Conservation (phyloP, 257 asterid genomes). For the Osmanthus fragrans region DNA sequence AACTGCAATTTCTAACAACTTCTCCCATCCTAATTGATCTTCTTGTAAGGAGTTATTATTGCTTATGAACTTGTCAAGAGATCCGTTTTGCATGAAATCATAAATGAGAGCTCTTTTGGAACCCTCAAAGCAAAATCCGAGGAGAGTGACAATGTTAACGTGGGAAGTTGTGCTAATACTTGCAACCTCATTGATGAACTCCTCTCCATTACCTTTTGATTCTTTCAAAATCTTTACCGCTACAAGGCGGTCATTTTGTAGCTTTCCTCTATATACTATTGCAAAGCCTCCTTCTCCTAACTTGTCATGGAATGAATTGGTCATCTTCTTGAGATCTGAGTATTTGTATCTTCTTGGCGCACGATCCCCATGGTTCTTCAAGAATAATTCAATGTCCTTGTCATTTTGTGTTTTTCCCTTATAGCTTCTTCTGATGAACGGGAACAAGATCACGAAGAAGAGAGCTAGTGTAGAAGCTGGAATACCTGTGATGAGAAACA, state of each 20-base stretch:
- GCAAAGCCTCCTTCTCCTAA: conserved; percentile 33
- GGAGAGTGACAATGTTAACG: conserved; percentile 27
- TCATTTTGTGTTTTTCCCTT: neutral
- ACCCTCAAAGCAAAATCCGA: conserved; percentile 35
- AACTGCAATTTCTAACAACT: conserved; percentile 24
- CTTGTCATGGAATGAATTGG: conserved; percentile 20
- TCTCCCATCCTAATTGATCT: conserved; percentile 20
- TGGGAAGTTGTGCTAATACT: conserved; percentile 35
- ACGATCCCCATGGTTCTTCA: neutral
- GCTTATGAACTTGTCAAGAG: conserved; percentile 27
- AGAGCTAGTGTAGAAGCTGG: neutral
- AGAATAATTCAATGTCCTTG: neutral
- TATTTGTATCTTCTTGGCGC: neutral
- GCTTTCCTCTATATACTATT: conserved; percentile 27
- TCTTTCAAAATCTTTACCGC: conserved; percentile 34
- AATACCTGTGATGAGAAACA: neutral
- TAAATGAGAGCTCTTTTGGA: conserved; percentile 34
- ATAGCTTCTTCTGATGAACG: neutral
- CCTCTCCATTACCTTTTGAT: conserved; percentile 30
- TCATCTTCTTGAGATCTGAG: conserved; percentile 16
- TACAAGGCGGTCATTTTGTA: conserved; percentile 14
- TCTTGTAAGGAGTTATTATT: neutral
- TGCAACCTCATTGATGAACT: conserved; percentile 33
- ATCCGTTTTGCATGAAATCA: conserved; percentile 43
- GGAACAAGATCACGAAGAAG: neutral